phyloP scores from a whole-genome alignment of 2,329 filamentous ascomycete genomes.

The Akanthomyces lecanii region DNA sequence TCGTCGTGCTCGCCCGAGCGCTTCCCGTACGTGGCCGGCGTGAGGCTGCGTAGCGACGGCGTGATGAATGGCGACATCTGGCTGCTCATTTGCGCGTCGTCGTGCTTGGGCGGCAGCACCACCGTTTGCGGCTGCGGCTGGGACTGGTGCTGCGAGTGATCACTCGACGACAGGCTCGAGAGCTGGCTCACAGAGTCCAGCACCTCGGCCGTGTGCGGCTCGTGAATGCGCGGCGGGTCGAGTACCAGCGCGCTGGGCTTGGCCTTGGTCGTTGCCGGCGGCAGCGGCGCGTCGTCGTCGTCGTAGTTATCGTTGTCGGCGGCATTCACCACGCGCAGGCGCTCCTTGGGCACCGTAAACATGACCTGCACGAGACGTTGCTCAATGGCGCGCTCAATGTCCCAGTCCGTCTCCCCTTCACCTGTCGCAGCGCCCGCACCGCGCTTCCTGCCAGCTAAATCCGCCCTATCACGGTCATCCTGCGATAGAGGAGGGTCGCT shows the following conservation, averaged over 20 bases:
- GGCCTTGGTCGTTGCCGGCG: not conserved
- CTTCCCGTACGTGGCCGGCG: slow-evolving; percentile 6
- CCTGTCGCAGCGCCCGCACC: slow-evolving; percentile 26
- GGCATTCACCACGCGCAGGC: slow-evolving; percentile 83
- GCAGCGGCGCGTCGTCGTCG: slow-evolving; percentile 24
- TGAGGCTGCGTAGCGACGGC: slow-evolving; percentile 15
- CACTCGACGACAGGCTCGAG: slow-evolving; percentile 8
- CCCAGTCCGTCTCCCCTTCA: slow-evolving; percentile 64
- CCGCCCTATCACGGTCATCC: not conserved
- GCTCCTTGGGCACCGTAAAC: slow-evolving; percentile 89
- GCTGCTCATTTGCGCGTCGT: not conserved
- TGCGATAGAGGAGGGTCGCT: slow-evolving; percentile 21
- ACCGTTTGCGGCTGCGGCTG: not conserved
- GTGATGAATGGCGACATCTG: slow-evolving; percentile 14
- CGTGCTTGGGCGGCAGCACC: not conserved
- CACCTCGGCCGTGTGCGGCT: slow-evolving; percentile 35
- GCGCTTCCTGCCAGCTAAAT: slow-evolving; percentile 18
- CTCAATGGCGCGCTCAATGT: slow-evolving; percentile 70
- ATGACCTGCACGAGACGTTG: slow-evolving; percentile 73
- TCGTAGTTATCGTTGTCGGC: slow-evolving; percentile 40
- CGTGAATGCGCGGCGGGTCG: slow-evolving; percentile 5
- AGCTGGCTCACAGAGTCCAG: slow-evolving; percentile 34
- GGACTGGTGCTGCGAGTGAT: not conserved
- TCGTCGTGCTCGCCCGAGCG: slow-evolving; percentile 6
- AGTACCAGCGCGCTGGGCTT: slow-evolving; percentile 12